A percentile compares a stretch with the other conserved stretches of the same genome.
phyloP scores from a whole-genome alignment of 371 early-diverging fungal genomes.

The Lichtheimia hyalospora region DNA sequence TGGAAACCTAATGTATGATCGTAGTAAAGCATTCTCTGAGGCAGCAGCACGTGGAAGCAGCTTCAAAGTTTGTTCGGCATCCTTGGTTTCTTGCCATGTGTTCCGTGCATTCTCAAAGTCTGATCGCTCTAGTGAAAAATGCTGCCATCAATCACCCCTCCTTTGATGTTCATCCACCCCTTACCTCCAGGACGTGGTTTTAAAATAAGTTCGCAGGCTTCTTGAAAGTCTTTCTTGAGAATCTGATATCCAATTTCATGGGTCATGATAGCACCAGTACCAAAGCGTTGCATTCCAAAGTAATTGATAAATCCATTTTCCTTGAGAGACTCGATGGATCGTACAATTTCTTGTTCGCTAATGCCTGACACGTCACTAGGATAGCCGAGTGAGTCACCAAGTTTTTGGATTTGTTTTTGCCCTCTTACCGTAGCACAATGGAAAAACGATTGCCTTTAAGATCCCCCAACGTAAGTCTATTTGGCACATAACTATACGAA shows the following conservation, averaged over 20 bases:
- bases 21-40: slow-evolving; percentile 76
- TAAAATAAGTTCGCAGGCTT: slow-evolving; percentile 80
- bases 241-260: slow-evolving; percentile 86
- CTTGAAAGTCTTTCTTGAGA: slow-evolving; percentile 74
- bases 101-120: slow-evolving; percentile 65
- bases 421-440: slow-evolving; percentile 68
- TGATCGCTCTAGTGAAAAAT: slow-evolving; percentile 41
- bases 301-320: slow-evolving; percentile 94
- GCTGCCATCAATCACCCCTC: too few relatives aligned
- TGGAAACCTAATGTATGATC: slow-evolving; percentile 40
- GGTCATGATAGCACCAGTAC: slow-evolving; percentile 82
- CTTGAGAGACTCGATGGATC: slow-evolving; percentile 63
- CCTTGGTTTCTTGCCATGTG: slow-evolving; percentile 66
- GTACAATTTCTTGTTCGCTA: slow-evolving; percentile 42
- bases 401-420: not conserved
- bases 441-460: slow-evolving; percentile 88
- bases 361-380: slow-evolving; percentile 40
- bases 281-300: slow-evolving; percentile 99
- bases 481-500: slow-evolving; percentile 9
- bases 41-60: slow-evolving; percentile 69
- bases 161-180: too few relatives aligned
- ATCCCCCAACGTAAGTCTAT: slow-evolving; percentile 80
- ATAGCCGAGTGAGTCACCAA: not conserved
- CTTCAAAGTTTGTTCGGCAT: slow-evolving; percentile 61
- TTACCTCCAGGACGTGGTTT: slow-evolving; percentile 71